A percentile compares a stretch with the other conserved stretches of the same genome.
Evolutionary conservation across 768 basidiomycete species (phyloP).

Genomic region (Pisolithus tinctorius): DNA sequence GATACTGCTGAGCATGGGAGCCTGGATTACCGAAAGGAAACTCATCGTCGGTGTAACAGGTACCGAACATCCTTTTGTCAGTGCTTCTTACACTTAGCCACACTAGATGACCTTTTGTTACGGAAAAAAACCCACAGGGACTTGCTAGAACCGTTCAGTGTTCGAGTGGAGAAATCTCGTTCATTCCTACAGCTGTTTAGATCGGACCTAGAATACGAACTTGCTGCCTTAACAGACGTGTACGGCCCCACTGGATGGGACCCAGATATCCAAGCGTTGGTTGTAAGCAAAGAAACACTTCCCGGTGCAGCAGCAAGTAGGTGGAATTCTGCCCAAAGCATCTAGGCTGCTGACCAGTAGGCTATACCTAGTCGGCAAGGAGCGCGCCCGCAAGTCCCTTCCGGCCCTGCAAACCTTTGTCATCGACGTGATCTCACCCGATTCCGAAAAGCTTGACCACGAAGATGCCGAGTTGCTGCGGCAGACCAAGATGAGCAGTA

Average conservation of each 20-base stretch:
- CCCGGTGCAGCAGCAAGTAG: slow-evolving; percentile 67
- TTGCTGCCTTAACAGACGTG: slow-evolving; percentile 76
- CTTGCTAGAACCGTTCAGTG: slow-evolving; percentile 54
- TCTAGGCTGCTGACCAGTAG: not conserved
- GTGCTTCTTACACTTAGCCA: slow-evolving; percentile 7
- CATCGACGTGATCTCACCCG: slow-evolving; percentile 85
- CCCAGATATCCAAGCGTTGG: slow-evolving; percentile 82
- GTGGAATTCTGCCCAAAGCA: slow-evolving; percentile 19
- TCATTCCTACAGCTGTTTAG: slow-evolving; percentile 67
- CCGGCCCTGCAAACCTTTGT: slow-evolving; percentile 61
- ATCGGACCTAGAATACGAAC: slow-evolving; percentile 55
- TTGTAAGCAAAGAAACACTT: slow-evolving; percentile 86
- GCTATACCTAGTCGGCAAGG: slow-evolving; percentile 48
- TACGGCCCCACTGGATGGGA: slow-evolving; percentile 90
- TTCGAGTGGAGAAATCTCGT: slow-evolving; percentile 53
- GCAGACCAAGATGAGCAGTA: slow-evolving; percentile 89
- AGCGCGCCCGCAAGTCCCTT: slow-evolving; percentile 49
- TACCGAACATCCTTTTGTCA: slow-evolving; percentile 25
- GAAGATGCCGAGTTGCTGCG: slow-evolving; percentile 66
- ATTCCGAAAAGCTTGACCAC: slow-evolving; percentile 49
- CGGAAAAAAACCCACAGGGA: slow-evolving; percentile 63
- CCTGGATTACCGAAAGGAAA: slow-evolving; percentile 72
- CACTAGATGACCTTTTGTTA: slow-evolving; percentile 62
- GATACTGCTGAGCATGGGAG: slow-evolving; percentile 88
- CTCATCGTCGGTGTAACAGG: slow-evolving; percentile 89